Base-by-base conservation (phyloP, 768 basidiomycete species). In the Candolleomyces aberdarensis region DNA sequence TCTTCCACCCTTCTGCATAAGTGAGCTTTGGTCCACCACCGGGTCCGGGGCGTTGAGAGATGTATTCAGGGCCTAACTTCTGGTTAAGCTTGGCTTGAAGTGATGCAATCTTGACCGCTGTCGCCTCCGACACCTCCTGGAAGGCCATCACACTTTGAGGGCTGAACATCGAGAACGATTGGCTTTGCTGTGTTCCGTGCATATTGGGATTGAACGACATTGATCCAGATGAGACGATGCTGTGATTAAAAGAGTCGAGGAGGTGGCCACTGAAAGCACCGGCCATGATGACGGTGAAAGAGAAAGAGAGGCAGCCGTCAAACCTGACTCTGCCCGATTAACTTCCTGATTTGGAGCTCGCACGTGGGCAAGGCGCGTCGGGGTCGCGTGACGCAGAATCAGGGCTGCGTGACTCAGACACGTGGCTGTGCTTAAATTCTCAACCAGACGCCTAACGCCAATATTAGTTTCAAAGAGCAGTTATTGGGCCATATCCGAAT, bases 1-100 rank as follows among this genome's bases (percentile, higher is more conserved):
- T 88, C 76, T 94, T 96, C 96, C 96, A 98, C 0, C 96, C 97
- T 71, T 98, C 96, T 1, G 91, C 89, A 69, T 99, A 98, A 15
- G 90, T 95, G 50, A 99, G 77, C 72, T 96, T 97, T 15, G 84
- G 83, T 3, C 91, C 92, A 46, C 89, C 91, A 17, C 88, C 90
- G 2, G 92, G 94, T 4, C 96, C 96, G 7, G 92, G 89, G 15
- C 97, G 81, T 64, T 89, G 88, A 2, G 92, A 94, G 58, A 99
- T 84, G 68, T 85, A 97, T 75, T 98, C 97, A 1, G 97, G 97
- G 2, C 97, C 97, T 19, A 99, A 86, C 66, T 89, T 92, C 74
- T 87, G 88, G 68, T 90, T 81, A 32, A 99, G 80, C 71, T 94
- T 91, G 13, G 83, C 85, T 69, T 96, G 94, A 1, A 97, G 76